Conservation (phyloP, 2,329 filamentous ascomycete species). For the Fusarium humuli region DNA sequence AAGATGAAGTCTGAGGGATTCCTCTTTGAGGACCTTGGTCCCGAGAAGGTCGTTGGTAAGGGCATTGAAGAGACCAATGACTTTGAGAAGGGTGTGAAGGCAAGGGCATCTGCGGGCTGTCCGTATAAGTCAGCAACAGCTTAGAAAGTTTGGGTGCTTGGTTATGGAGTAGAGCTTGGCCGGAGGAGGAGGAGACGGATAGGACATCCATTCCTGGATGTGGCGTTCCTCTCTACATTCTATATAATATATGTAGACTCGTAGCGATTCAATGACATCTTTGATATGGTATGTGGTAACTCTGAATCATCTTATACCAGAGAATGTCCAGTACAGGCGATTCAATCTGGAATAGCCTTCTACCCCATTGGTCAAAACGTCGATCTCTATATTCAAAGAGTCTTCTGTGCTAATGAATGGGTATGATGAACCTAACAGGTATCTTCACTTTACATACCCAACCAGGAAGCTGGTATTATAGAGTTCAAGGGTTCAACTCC, state of each 20-base stretch:
- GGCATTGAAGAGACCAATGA: constrained; percentile 59
- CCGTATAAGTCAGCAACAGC: constrained; percentile 51
- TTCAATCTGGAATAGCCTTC: neutral
- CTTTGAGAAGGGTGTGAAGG: constrained; percentile 49
- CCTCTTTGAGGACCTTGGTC: constrained; percentile 70
- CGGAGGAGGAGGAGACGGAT: neutral
- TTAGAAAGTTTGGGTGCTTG: neutral
- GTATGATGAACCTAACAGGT: neutral
- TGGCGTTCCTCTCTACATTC: no score
- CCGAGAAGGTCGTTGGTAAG: constrained; percentile 63
- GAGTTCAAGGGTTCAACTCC: neutral
- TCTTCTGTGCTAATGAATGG: neutral
- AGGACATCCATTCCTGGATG: neutral
- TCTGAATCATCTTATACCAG: neutral
- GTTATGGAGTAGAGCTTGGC: neutral
- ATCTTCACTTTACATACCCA: neutral
- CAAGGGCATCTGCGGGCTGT: constrained; percentile 55
- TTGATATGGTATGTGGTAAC: neutral
- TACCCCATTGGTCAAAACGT: neutral
- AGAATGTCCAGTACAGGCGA: neutral
- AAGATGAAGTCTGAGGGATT: constrained; percentile 63
- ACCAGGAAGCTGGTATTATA: neutral
- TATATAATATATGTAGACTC: neutral
- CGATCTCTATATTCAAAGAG: neutral
- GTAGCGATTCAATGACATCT: neutral